Evolutionary conservation across 1,284 basidiomycete genomes (phyloP).

Genomic region (Ganoderma boninense): DNA sequence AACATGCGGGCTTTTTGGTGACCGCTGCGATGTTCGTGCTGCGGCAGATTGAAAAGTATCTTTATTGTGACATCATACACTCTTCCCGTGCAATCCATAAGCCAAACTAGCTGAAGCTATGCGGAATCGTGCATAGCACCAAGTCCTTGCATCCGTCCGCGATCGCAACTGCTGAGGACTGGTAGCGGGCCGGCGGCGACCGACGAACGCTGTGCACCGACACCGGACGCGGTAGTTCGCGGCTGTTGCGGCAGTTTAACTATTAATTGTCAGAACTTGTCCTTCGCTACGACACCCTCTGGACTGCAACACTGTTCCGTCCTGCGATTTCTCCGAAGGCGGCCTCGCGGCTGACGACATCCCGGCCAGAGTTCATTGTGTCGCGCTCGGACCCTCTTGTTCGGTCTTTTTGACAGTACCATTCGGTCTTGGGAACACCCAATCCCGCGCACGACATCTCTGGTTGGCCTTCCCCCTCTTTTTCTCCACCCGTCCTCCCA

Average conservation of each 20-base stretch:
- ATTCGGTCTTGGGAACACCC: background rate
- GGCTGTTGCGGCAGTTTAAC: background rate
- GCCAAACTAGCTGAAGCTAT: background rate
- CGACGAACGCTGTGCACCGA: slow-evolving; percentile 2
- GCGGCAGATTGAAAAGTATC: slow-evolving; percentile 25
- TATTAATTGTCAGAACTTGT: slow-evolving; percentile 5
- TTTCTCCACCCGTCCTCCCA: background rate
- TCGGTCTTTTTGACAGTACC: background rate
- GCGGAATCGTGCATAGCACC: background rate
- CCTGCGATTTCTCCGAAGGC: background rate
- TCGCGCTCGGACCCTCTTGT: slow-evolving; percentile 1
- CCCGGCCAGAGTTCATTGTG: background rate
- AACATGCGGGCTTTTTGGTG: background rate
- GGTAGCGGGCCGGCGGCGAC: background rate
- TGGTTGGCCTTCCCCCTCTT: background rate
- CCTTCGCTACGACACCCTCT: slow-evolving; percentile 1
- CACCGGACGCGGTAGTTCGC: background rate
- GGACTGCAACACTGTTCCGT: background rate
- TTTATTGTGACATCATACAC: slow-evolving; percentile 13
- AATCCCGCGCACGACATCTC: background rate
- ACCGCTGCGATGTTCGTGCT: background rate
- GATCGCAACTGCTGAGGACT: background rate
- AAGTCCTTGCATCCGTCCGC: background rate
- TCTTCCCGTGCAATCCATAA: slow-evolving; percentile 1
- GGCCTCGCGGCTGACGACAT: slow-evolving; percentile 2